Evolutionary conservation across 2,329 filamentous ascomycete species (phyloP), one percentile per base, ranked within the genome.

Genomic region (Scolecobasidium constrictum): DNA sequence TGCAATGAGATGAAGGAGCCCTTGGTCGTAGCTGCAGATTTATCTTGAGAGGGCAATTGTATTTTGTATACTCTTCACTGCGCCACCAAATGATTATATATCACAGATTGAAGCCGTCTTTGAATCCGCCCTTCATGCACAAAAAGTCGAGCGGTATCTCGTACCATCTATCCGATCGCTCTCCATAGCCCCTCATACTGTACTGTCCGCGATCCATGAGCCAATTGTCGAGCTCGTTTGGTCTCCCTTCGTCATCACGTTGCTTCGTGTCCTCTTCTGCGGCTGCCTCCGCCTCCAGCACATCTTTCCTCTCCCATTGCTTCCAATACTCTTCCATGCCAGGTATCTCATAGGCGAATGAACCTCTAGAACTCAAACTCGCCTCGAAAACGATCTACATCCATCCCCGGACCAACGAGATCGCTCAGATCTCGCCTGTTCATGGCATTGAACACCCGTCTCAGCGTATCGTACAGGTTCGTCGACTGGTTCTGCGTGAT

Each of bases 391-490:
- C 79, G 69, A 56, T 92, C 86, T 19, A 94, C 81, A 65, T 96
- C 86, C 68, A 98, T 90, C 19, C 88, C 90, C 1, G 81, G 77
- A 11, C 88, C 81, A 4, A 95, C 92, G 67, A 80, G 75, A 59
- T 96, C 88, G 3, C 83, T 83, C 56, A 98, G 60, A 63, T 98
- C 92, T 44, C 86, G 71, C 45, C 92, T 69, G 2, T 83, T 83
- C 92, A 98, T 96, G 66, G 94, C 86, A 7, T 81, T 88, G 63
- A 98, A 96, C n/a, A 96, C 92, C 47, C 93, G 72, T 48, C 90
- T 70, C 48, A 98, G 67, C 11, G 93, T 98, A 61, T 98, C 93
- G 62, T 94, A 94, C 46, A 98, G 68, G 55, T 95, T 98, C 39
- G 88, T 95, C 68, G 86, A 94, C 59, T 93, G 81, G 64, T 98